Evolutionary conservation across 768 basidiomycete species (phyloP).

Genomic region (Russula sp.): DNA sequence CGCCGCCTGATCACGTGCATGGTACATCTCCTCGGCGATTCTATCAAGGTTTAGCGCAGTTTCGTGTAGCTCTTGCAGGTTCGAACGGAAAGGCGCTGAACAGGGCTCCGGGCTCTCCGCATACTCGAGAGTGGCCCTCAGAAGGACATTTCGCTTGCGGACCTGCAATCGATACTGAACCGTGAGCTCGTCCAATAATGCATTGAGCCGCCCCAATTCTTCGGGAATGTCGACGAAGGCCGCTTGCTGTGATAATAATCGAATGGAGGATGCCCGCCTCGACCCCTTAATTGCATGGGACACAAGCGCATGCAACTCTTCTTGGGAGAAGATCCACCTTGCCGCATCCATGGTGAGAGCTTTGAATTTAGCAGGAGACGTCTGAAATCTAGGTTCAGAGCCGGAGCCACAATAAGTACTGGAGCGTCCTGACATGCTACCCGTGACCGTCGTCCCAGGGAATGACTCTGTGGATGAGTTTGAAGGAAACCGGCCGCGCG

Average conservation of each 20-base stretch:
- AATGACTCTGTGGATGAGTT: neutral
- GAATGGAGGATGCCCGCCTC: constrained; percentile 66
- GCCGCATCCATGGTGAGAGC: constrained; percentile 79
- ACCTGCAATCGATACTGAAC: constrained; percentile 57
- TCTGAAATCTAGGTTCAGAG: constrained; percentile 54
- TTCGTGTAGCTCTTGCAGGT: constrained; percentile 59
- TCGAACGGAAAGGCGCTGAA: constrained; percentile 40
- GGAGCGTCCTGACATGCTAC: neutral
- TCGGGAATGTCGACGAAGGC: constrained; percentile 62
- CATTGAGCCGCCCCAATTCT: constrained; percentile 60
- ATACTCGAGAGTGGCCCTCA: constrained; percentile 49
- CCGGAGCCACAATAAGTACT: neutral
- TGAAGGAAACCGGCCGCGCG: neutral
- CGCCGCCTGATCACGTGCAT: constrained; percentile 56
- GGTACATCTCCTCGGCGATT: constrained; percentile 65
- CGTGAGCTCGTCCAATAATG: constrained; percentile 58
- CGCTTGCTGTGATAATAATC: constrained; percentile 60
- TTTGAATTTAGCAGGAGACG: constrained; percentile 58
- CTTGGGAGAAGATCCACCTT: constrained; percentile 78
- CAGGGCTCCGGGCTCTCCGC: constrained; percentile 44
- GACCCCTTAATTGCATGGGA: constrained; percentile 72
- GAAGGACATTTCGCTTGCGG: constrained; percentile 50
- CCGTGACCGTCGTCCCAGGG: neutral
- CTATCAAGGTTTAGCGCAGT: constrained; percentile 53
- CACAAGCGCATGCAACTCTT: constrained; percentile 70